phyloP scores from a whole-genome alignment of 352 stramenopile genomes.

The Phytophthora colocasiae region DNA sequence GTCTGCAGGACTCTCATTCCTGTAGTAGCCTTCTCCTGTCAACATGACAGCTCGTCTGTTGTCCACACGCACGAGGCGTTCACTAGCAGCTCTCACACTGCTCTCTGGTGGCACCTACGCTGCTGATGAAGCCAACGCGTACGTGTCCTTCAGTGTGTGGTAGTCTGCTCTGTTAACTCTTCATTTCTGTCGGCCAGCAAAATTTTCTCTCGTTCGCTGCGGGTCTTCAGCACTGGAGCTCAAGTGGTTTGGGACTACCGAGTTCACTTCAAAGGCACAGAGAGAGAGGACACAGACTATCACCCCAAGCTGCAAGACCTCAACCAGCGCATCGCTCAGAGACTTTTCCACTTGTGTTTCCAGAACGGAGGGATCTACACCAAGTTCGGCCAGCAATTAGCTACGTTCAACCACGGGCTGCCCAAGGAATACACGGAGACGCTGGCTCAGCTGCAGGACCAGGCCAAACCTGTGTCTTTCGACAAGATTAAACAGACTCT shows the following conservation, averaged over 20 bases:
- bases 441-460: conserved; percentile 92
- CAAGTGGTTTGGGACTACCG: conserved; percentile 64
- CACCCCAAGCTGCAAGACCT: conserved; percentile 60
- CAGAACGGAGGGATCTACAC: conserved; percentile 97
- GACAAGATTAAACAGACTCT: conserved; percentile 54
- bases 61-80: conserved; percentile 10
- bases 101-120: conserved; percentile 45
- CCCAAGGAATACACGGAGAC: conserved; percentile 94
- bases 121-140: conserved; percentile 61
- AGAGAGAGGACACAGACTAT: conserved; percentile 60
- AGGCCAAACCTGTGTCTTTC: conserved; percentile 83
- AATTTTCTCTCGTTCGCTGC: conserved; percentile 67
- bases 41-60: conserved; percentile 29
- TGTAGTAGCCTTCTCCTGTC: too few relatives aligned
- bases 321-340: conserved; percentile 86
- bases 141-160: conserved; percentile 6
- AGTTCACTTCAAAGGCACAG: conserved; percentile 52
- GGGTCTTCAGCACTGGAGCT: conserved; percentile 58
- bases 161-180: too few relatives aligned
- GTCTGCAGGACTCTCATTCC: background rate
- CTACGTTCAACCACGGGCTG: conserved; percentile 96
- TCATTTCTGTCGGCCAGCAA: conserved; percentile 38
- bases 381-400: conserved; percentile 97
- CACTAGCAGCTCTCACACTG: conserved; percentile 34
- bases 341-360: conserved; percentile 92